A percentile compares a stretch with the other conserved stretches of the same genome.
Conservation (phyloP, 139 green algal genomes). For the Marvania coccoides region DNA sequence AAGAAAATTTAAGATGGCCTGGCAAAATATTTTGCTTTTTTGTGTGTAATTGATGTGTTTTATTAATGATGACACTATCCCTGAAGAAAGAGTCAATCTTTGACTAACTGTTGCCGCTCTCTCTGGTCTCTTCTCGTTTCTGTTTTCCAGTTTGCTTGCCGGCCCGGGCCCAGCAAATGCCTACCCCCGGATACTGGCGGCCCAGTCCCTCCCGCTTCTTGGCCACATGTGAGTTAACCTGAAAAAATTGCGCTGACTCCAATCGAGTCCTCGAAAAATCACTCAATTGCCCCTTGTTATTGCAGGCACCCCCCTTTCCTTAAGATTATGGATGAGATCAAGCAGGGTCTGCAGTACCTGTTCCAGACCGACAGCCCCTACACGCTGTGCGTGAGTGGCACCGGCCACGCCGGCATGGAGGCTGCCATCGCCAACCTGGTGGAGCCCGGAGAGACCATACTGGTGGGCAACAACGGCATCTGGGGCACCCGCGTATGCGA, state of each 20-base stretch:
- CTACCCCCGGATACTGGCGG: slow-evolving; percentile 66
- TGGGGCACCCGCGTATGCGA: slow-evolving; percentile 84
- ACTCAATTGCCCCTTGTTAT: neutral
- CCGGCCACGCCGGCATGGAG: slow-evolving; percentile 89
- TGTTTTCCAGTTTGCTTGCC: slow-evolving; percentile 70
- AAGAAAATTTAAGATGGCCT: too few relatives aligned
- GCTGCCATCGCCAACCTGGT: slow-evolving; percentile 81
- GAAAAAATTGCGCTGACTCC: neutral
- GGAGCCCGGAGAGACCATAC: slow-evolving; percentile 80
- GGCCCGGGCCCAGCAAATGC: slow-evolving; percentile 79
- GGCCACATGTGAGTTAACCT: slow-evolving; percentile 51
- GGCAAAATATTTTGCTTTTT: too few relatives aligned
- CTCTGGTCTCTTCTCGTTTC: neutral
- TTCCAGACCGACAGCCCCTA: slow-evolving; percentile 80
- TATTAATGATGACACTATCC: too few relatives aligned
- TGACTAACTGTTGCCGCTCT: neutral
- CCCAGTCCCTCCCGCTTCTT: slow-evolving; percentile 74
- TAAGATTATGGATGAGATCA: slow-evolving; percentile 84
- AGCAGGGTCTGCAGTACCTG: slow-evolving; percentile 69
- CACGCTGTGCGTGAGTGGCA: slow-evolving; percentile 74
- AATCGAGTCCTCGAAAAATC: too few relatives aligned
- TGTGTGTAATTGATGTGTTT: too few relatives aligned
- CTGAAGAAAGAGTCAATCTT: too few relatives aligned
- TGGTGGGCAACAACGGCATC: slow-evolving; percentile 78
- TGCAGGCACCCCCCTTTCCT: slow-evolving; percentile 84